A percentile compares a stretch with the other conserved stretches of the same genome.
These are phyloP conservation scores for Musa balbisiana DNA, from an alignment of 202 grass and related monocot species.

Conservation along the genomic window DNA sequence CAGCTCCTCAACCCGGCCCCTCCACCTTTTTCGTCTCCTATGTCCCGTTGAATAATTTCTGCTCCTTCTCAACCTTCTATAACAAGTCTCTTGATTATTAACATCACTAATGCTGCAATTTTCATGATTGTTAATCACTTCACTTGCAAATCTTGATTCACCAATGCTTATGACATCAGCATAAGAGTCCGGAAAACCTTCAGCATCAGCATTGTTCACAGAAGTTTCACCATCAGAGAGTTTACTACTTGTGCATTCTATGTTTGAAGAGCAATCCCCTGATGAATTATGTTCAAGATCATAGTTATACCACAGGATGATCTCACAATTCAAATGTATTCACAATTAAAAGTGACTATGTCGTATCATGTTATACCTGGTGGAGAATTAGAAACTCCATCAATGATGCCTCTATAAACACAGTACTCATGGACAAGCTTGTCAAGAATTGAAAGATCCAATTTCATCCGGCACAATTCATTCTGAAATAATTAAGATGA, in stretches of 20 bases:
- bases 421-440: constrained; percentile 98
- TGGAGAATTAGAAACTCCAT: constrained; percentile 41
- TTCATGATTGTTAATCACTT: constrained; percentile 44
- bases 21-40: constrained; percentile 82
- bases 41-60: constrained; percentile 60
- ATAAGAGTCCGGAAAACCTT: constrained; percentile 42
- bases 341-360: background rate
- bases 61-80: constrained; percentile 59
- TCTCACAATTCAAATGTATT: background rate
- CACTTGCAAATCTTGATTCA: constrained; percentile 49
- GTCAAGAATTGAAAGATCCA: constrained; percentile 79
- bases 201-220: constrained; percentile 30
- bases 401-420: constrained; percentile 87
- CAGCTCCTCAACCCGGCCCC: constrained; percentile 55
- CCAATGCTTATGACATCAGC: constrained; percentile 26
- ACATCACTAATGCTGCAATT: constrained; percentile 79
- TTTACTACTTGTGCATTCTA: constrained; percentile 16
- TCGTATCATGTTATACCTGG: constrained; percentile 42
- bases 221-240: constrained; percentile 15
- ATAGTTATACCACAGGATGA: background rate
- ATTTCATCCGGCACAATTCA: constrained; percentile 86
- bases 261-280: constrained; percentile 12
- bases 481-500: constrained; percentile 52
- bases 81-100: constrained; percentile 58
- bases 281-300: constrained; percentile 17